Evolutionary conservation across 768 basidiomycete species (phyloP), one percentile per base, ranked within the genome.

Genomic region (Tephrocybe sp.): DNA sequence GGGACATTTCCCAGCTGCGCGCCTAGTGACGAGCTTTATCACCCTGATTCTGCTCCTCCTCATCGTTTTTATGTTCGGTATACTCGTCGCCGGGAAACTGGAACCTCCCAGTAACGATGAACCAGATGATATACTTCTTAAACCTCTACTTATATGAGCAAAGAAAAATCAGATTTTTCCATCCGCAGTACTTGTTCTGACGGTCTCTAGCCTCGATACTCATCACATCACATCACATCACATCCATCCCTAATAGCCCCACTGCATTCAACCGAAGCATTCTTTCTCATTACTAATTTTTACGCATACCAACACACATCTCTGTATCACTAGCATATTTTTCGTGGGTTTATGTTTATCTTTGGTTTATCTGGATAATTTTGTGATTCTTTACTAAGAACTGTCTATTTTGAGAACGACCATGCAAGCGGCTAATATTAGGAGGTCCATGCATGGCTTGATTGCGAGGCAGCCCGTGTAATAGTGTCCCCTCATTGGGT

Each of bases 1-100:
- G 31, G 62, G 62, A 9, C 39, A 49, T 31, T 63, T 63, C 39
- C 62, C 62, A 4, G 62, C 52, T 16, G 56, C 62, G 10, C 56
- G 62, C 5, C 44, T 47, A 2, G 36, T 52, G 26, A 55, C 54
- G 11, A 49, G 42, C 7, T 52, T 58, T 20, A 61, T 63, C 39
- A 51, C 56, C 2, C 16, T 55, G 14, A 31, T 56, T 11, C 47
- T 63, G 4, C n/a, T 54, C 17, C 32, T 56, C 19, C 48, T 63
- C n/a, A 45, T 60, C 31, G 47, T 55, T 7, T 10, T 60, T 1
- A 61, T 58, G 4, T 63, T 63, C 34, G 50, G 58, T 16, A 50
- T 63, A 14, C 35, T 63, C 39, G 13, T 58, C 16, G 55, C 49
- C 31, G 60, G 60, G 13, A 61, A 55, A 36, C 40, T 55, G 49